Base-by-base conservation (phyloP, 345 rosid genomes). In the Gossypium ekmanianum region DNA sequence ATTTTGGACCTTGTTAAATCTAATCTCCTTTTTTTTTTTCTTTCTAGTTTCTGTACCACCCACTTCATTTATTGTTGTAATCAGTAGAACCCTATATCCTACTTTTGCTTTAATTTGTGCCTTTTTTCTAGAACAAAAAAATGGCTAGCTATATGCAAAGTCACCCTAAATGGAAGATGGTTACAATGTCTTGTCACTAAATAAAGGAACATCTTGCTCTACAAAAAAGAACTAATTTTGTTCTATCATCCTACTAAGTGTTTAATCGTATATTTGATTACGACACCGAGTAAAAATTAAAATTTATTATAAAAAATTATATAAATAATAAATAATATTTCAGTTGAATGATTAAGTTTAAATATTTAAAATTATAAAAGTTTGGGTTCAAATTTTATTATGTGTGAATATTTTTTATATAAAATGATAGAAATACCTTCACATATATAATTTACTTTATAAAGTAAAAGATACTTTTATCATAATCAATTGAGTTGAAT, bases 401-500 rank as follows among this genome's bases (percentile, higher is more conserved):
- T 5, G 7, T 34, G 7, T 34, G 7, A 4, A 34, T 4, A 34
- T 20, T 5, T 34, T 34, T 34, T 34, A 34, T 34, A 34, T 34
- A 34, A 34, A 5, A 5, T 6, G 0, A 34, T 34, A 34, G 5
- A 34, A 34, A 6, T 4, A 4, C 1, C 0, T 34, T 5, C 0
- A 34, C 0, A 34, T 34, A 5, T 34, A 34, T 1, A 34, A 5
- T 6, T 34, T 34, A 5, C 1, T 0, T 34, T 34, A 34, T 34
- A 34, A 34, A 34, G 1, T 34, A 34, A 34, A 34, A 34, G 0
- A 0, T 4, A 0, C 1, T 34, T 34, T 34, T 34, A 34, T 34
- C 1, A 34, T 34, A 4, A 4, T 34, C 1, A 34, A 34, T 34
- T 34, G 7, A 34, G 6, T 34, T 34, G 1, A 34, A 34, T 1